These are phyloP conservation scores for Clathrus columnatus DNA, from an alignment of 768 basidiomycete species.

Conservation along the genomic window DNA sequence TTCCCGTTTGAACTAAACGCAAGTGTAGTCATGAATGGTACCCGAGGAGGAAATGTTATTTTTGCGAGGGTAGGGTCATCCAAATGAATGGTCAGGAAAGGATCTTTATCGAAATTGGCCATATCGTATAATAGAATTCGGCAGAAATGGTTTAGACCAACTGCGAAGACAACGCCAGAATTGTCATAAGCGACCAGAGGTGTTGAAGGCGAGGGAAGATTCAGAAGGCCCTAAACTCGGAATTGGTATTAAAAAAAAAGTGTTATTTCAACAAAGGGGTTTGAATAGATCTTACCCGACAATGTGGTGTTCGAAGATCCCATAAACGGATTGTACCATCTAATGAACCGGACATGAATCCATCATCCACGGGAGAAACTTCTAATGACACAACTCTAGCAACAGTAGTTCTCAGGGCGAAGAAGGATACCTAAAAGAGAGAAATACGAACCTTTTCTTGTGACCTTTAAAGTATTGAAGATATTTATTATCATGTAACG, in stretches of 20 bases:
- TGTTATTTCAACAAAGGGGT: background rate
- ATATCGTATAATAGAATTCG: constrained; percentile 82
- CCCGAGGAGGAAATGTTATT: constrained; percentile 78
- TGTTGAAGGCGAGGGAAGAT: constrained; percentile 48
- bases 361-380: constrained; percentile 87
- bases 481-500: constrained; percentile 93
- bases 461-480: constrained; percentile 95
- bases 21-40: constrained; percentile 85
- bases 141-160: constrained; percentile 73
- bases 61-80: constrained; percentile 70
- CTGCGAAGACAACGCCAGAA: constrained; percentile 77
- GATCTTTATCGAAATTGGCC: constrained; percentile 82
- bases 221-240: constrained; percentile 66
- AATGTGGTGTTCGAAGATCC: constrained; percentile 78
- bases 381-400: constrained; percentile 76
- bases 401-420: background rate
- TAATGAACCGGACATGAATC: constrained; percentile 89
- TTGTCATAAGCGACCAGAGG: constrained; percentile 82
- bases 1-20: constrained; percentile 87
- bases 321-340: constrained; percentile 95
- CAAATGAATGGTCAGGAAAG: constrained; percentile 77
- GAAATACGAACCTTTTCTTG: constrained; percentile 43
- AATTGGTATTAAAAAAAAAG: no score
- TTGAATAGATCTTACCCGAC: constrained; percentile 31
- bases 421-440: background rate